These are phyloP conservation scores for Cladophialophora psammophila DNA, from an alignment of 2,329 filamentous ascomycete species.

Conservation along the genomic window DNA sequence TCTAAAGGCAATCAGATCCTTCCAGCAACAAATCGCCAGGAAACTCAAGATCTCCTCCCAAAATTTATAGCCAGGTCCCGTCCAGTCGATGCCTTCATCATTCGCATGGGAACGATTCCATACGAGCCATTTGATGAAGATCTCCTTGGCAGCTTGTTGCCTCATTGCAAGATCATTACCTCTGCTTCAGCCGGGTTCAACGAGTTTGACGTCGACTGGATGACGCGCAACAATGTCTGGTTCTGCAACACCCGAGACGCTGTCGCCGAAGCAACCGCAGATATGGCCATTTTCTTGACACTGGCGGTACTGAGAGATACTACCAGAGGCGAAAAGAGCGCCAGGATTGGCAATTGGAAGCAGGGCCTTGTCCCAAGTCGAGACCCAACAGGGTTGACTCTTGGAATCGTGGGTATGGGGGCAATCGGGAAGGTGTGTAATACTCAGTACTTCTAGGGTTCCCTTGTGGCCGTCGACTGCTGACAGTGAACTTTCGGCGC, in stretches of 20 bases:
- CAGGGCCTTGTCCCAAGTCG: constrained; percentile 46
- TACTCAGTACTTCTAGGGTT: neutral
- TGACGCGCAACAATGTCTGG: constrained; percentile 58
- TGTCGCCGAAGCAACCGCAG: constrained; percentile 61
- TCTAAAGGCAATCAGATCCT: constrained; percentile 41
- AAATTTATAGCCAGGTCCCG: constrained; percentile 37
- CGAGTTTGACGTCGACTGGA: constrained; percentile 76
- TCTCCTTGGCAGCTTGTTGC: constrained; percentile 51
- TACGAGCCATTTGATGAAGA: constrained; percentile 60
- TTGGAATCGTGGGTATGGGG: constrained; percentile 61
- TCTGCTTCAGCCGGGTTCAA: constrained; percentile 56
- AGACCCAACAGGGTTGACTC: constrained; percentile 54
- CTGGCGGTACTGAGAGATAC: constrained; percentile 59
- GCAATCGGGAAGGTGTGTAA: constrained; percentile 51
- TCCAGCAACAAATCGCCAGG: constrained; percentile 47
- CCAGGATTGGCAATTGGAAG: constrained; percentile 51
- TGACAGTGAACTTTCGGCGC: neutral
- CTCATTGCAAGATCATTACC: constrained; percentile 55
- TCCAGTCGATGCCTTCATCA: constrained; percentile 57
- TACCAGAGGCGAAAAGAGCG: constrained; percentile 48
- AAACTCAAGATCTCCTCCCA: constrained; percentile 50
- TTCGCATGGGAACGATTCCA: constrained; percentile 58
- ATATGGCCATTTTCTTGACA: constrained; percentile 59
- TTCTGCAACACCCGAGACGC: constrained; percentile 65
- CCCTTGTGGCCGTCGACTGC: neutral